Conservation (phyloP, 345 rosid species). For the Draba incana region DNA sequence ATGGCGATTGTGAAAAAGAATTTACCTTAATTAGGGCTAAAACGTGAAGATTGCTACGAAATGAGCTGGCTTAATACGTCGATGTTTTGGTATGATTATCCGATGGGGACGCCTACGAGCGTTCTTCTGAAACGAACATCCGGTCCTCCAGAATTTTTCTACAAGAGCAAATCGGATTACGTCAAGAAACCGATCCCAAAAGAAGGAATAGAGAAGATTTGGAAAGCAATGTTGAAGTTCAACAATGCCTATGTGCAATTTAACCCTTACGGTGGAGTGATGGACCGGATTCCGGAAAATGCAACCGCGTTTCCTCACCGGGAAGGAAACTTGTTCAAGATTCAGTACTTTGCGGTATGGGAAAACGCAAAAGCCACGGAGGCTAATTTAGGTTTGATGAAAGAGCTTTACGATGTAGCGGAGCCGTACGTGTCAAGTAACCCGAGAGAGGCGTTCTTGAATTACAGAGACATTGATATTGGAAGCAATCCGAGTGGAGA, state of each 20-base stretch:
- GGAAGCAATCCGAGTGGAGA: constrained; percentile 23
- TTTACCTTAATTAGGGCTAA: constrained; percentile 48
- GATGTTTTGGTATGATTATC: constrained; percentile 29
- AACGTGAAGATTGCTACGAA: constrained; percentile 46
- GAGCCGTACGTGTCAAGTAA: constrained; percentile 50
- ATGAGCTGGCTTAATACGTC: constrained; percentile 50
- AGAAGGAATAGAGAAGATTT: constrained; percentile 38
- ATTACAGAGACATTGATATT: constrained; percentile 41
- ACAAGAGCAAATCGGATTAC: constrained; percentile 54
- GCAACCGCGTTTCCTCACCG: constrained; percentile 59
- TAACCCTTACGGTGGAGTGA: constrained; percentile 61
- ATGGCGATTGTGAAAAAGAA: constrained; percentile 28
- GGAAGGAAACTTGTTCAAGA: constrained; percentile 48
- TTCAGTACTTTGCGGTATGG: constrained; percentile 46
- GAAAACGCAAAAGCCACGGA: constrained; percentile 10
- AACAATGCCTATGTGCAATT: constrained; percentile 35
- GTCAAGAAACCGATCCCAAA: constrained; percentile 43
- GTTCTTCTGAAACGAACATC: constrained; percentile 36
- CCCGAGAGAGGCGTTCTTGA: constrained; percentile 47
- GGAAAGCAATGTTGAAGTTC: constrained; percentile 41
- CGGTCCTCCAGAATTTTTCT: constrained; percentile 14
- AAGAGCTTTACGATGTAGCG: constrained; percentile 40
- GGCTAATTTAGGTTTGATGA: constrained; percentile 33
- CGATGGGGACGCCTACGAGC: constrained; percentile 33
- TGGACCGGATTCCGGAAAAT: constrained; percentile 45